Conservation (phyloP, 139 green algal species). For the Picochlorum sp. region DNA sequence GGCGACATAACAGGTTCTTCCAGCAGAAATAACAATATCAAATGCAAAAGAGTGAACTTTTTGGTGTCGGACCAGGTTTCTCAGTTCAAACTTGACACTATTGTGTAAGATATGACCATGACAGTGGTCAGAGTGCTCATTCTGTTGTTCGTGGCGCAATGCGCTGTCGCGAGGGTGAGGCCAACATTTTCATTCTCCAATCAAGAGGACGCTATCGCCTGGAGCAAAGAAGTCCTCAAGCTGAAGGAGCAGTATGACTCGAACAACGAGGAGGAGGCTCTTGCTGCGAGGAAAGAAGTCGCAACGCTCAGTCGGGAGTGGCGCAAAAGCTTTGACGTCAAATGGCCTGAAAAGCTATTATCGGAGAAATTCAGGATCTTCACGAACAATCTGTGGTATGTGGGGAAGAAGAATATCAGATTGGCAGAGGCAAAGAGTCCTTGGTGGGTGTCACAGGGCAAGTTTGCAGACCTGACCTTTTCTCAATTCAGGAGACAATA, state of each 20-base stretch:
- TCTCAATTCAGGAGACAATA: not conserved
- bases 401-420: not conserved
- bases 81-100: not conserved
- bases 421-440: not conserved
- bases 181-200: not conserved
- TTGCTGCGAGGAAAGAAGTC: not conserved
- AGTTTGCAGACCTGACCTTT: slow-evolving; percentile 4
- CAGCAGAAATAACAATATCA: too few relatives aligned
- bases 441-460: not conserved
- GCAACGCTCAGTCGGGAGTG: not conserved
- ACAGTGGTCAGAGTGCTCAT: not conserved
- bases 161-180: not conserved
- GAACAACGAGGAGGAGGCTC: not conserved
- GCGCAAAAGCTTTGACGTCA: not conserved
- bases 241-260: slow-evolving; percentile 1
- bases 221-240: not conserved
- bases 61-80: not conserved
- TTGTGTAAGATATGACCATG: not conserved
- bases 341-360: not conserved
- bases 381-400: not conserved
- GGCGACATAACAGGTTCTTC: too few relatives aligned
- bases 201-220: not conserved
- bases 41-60: too few relatives aligned
- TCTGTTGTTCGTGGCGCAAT: not conserved
- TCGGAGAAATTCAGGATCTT: not conserved